Evolutionary conservation across 768 basidiomycete genomes (phyloP).

Genomic region (Mycena amicta): DNA sequence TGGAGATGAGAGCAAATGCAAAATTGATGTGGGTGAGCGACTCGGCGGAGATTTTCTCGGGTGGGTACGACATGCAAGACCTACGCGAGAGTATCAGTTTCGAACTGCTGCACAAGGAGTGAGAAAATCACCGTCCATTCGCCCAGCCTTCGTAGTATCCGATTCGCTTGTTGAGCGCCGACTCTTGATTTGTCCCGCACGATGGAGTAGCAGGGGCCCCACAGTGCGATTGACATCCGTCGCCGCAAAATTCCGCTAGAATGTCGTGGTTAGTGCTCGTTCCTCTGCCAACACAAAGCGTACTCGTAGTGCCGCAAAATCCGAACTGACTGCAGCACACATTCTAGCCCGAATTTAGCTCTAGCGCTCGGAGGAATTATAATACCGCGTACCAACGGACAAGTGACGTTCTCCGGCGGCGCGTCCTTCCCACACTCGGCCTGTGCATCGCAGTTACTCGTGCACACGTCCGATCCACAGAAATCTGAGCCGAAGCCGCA

Average conservation of each 20-base stretch:
- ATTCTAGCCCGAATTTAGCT: background rate
- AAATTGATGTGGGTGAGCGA: slow-evolving; percentile 2
- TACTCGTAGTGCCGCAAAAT: slow-evolving; percentile 10
- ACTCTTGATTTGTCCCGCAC: background rate
- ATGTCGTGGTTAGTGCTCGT: too few species aligned
- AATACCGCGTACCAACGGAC: background rate
- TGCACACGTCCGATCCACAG: slow-evolving; percentile 3
- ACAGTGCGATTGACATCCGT: background rate
- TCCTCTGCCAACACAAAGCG: too few species aligned
- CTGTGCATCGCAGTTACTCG: slow-evolving; percentile 8
- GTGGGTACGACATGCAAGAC: background rate
- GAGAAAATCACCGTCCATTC: background rate
- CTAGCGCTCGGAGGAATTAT: background rate
- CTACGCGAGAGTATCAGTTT: background rate
- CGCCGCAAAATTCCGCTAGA: slow-evolving; percentile 5
- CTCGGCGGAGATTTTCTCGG: slow-evolving; percentile 3
- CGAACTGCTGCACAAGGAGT: background rate
- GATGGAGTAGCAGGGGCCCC: background rate
- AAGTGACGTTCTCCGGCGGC: background rate
- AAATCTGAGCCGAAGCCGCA: slow-evolving; percentile 2
- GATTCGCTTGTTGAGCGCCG: background rate
- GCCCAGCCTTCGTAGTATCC: slow-evolving; percentile 8
- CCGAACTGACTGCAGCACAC: slow-evolving; percentile 13
- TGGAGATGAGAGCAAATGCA: background rate
- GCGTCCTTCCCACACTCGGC: slow-evolving; percentile 6